Evolutionary conservation across 805 yeast species (phyloP).

Genomic region (Starmerella ratchasimensis): DNA sequence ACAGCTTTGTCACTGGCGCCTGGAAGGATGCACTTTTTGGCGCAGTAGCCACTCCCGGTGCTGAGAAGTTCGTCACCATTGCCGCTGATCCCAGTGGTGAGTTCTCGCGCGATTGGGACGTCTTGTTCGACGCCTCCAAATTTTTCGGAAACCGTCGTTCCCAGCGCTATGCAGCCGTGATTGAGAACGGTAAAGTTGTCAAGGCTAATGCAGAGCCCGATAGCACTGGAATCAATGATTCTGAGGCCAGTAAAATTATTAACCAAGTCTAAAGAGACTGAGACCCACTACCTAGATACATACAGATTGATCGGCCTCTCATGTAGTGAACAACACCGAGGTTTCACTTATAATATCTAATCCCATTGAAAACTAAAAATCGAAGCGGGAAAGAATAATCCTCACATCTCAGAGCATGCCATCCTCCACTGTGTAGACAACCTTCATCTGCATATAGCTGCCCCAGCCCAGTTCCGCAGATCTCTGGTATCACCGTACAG

Average conservation of each 20-base stretch:
- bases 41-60: conserved; percentile 15
- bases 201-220: conserved; percentile 69
- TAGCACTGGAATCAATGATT: conserved; percentile 47
- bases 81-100: conserved; percentile 65
- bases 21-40: conserved; percentile 42
- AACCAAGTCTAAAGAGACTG: conserved; percentile 17
- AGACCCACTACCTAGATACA: too few species aligned
- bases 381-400: too few species aligned
- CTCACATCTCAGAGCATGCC: too few species aligned
- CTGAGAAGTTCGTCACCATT: conserved; percentile 38
- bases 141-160: conserved; percentile 67
- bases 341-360: too few species aligned
- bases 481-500: too few species aligned
- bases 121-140: conserved; percentile 59
- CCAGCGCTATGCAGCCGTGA: conserved; percentile 60
- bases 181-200: conserved; percentile 60
- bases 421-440: too few species aligned
- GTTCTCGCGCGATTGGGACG: conserved; percentile 50
- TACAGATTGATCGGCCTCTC: too few species aligned
- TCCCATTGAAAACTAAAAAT: too few species aligned
- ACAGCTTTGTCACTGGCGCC: conserved; percentile 70
- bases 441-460: too few species aligned
- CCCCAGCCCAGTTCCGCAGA: too few species aligned
- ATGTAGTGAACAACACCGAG: too few species aligned
- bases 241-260: conserved; percentile 24